Evolutionary conservation across 139 green algal species (phyloP).

Genomic region (Micromonas commoda): DNA sequence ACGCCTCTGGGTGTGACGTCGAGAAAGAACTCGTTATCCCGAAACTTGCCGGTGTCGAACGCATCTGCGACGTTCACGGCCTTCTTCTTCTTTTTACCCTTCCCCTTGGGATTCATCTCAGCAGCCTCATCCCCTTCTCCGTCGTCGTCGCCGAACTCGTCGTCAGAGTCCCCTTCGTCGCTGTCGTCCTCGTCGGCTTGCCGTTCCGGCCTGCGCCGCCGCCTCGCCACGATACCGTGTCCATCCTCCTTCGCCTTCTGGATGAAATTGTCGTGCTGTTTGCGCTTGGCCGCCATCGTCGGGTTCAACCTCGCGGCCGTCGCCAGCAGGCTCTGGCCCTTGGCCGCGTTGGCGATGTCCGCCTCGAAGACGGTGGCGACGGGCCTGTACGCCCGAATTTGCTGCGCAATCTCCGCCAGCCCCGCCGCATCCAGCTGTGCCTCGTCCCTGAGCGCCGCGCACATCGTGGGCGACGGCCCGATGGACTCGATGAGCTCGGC

Average conservation of each 20-base stretch:
- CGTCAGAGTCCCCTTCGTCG: conserved; percentile 3
- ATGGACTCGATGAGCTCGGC: conserved; percentile 25
- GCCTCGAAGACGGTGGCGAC: conserved; percentile 81
- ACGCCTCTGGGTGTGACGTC: conserved; percentile 8
- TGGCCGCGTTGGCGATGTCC: conserved; percentile 49
- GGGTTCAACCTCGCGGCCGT: background rate
- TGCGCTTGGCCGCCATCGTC: background rate
- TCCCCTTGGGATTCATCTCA: background rate
- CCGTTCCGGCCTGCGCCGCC: no score
- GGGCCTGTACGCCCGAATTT: conserved; percentile 68
- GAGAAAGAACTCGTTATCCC: conserved; percentile 22
- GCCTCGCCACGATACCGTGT: background rate
- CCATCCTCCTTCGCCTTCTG: background rate
- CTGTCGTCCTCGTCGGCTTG: conserved; percentile 26
- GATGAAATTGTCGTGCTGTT: conserved; percentile 6
- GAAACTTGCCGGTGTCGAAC: conserved; percentile 11
- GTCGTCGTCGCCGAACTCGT: conserved; percentile 23
- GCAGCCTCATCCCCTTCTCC: background rate
- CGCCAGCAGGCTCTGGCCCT: conserved; percentile 34
- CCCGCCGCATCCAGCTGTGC: conserved; percentile 48
- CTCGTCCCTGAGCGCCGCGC: background rate
- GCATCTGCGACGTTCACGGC: background rate
- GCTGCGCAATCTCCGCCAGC: conserved; percentile 58
- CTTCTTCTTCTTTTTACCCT: conserved; percentile 19
- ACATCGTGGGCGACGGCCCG: conserved; percentile 19